These are phyloP conservation scores for Aspergillus pseudotamarii DNA, from an alignment of 2,329 filamentous ascomycete species.

Conservation along the genomic window DNA sequence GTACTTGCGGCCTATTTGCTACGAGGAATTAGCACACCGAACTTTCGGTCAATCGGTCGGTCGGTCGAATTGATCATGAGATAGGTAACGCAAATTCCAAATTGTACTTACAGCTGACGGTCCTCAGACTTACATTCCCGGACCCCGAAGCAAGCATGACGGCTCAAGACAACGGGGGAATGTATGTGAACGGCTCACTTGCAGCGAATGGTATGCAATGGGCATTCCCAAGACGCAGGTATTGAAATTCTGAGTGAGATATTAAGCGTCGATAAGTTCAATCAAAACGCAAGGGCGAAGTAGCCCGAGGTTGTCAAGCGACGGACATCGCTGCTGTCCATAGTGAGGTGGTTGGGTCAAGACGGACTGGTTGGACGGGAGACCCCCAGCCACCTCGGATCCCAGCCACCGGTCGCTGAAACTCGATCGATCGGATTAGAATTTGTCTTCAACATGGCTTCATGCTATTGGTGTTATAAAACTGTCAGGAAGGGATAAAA, in stretches of 20 bases:
- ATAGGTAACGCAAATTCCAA: neutral
- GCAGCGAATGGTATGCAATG: constrained; percentile 17
- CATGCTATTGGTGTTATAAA: constrained; percentile 13
- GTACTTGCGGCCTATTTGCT: constrained; percentile 50
- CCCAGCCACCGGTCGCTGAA: constrained; percentile 21
- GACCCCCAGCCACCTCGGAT: constrained; percentile 19
- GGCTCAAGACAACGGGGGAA: constrained; percentile 22
- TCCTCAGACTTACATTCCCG: constrained; percentile 34
- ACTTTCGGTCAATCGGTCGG: neutral
- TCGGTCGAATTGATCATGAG: neutral
- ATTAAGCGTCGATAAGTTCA: constrained; percentile 6
- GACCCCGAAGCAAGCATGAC: constrained; percentile 30
- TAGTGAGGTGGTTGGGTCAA: constrained; percentile 20
- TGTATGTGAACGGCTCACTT: constrained; percentile 22
- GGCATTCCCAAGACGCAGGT: constrained; percentile 21
- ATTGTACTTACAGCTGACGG: constrained; percentile 42
- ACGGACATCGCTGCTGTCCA: neutral
- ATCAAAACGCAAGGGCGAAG: constrained; percentile 7
- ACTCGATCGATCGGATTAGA: constrained; percentile 9
- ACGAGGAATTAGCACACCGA: constrained; percentile 11
- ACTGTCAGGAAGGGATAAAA: neutral
- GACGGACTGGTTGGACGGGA: constrained; percentile 13
- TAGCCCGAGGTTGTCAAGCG: constrained; percentile 7
- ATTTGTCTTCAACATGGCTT: constrained; percentile 13
- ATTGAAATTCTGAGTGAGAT: constrained; percentile 8